Percentiles rank a stretch among this genome's conserved stretches.
Evolutionary conservation across 2,329 filamentous ascomycete genomes (phyloP).

Genomic region (Penicillium crustosum): DNA sequence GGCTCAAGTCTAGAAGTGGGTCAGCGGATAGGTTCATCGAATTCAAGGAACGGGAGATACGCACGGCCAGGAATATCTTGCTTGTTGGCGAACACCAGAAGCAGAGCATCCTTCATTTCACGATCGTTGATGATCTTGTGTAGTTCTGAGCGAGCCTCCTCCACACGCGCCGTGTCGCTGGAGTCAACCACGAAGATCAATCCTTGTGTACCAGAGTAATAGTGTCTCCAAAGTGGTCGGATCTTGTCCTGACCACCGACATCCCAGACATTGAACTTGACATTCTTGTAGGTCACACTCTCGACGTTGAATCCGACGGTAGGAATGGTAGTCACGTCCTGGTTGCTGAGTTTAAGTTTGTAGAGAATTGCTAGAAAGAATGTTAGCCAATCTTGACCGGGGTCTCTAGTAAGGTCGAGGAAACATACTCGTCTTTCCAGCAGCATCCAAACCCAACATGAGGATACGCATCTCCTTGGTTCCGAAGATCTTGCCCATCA

Average conservation of each 20-base stretch:
- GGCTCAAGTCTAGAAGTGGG: conserved; percentile 64
- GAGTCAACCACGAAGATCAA: conserved; percentile 99
- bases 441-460: conserved; percentile 96
- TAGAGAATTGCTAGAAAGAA: conserved; percentile 76
- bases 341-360: conserved; percentile 90
- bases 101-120: conserved; percentile 92
- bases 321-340: conserved; percentile 97
- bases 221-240: conserved; percentile 93
- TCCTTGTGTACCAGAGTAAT: conserved; percentile 93
- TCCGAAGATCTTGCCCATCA: conserved; percentile 98
- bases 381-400: not conserved
- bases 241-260: conserved; percentile 99
- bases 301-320: conserved; percentile 99
- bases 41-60: conserved; percentile 26
- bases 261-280: conserved; percentile 99
- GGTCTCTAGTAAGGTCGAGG: not conserved
- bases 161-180: conserved; percentile 85
- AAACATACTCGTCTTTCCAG: conserved; percentile 81
- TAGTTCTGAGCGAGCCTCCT: conserved; percentile 88
- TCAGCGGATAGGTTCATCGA: conserved; percentile 16
- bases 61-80: conserved; percentile 84
- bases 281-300: conserved; percentile 98
- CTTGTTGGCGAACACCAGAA: conserved; percentile 98
- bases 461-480: conserved; percentile 98
- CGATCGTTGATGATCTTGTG: conserved; percentile 97